Evolutionary conservation across 2,329 filamentous ascomycete genomes (phyloP).

Genomic region (Fusarium clavum): DNA sequence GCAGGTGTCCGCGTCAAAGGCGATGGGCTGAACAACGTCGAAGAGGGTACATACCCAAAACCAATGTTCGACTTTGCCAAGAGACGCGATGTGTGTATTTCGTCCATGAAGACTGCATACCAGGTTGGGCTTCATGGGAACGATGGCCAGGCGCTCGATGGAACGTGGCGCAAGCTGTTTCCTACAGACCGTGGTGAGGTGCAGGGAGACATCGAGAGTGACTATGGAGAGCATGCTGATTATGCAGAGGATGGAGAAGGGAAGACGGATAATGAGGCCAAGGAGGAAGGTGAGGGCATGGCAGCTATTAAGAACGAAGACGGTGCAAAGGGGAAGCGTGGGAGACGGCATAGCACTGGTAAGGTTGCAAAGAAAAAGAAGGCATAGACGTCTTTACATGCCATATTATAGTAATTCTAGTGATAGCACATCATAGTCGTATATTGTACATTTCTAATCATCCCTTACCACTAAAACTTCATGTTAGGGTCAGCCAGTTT

Average conservation of each 20-base stretch:
- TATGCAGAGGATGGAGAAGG: conserved; percentile 42
- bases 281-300: conserved; percentile 27
- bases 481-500: conserved; percentile 45
- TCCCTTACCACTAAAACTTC: conserved; percentile 32
- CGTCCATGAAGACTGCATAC: conserved; percentile 78
- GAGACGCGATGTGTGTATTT: conserved; percentile 70
- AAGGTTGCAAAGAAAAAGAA: conserved; percentile 47
- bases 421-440: background rate
- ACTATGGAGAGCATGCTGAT: conserved; percentile 51
- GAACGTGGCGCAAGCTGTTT: conserved; percentile 64
- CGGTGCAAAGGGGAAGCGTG: conserved; percentile 37
- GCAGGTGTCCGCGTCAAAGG: conserved; percentile 73
- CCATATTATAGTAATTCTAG: background rate
- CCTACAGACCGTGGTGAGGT: conserved; percentile 55
- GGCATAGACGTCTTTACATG: background rate
- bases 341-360: conserved; percentile 21
- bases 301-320: conserved; percentile 14
- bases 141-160: conserved; percentile 70
- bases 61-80: conserved; percentile 82
- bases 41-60: conserved; percentile 71
- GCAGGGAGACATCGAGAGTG: conserved; percentile 52
- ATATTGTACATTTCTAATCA: background rate
- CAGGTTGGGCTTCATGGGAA: conserved; percentile 72
- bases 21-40: conserved; percentile 58
- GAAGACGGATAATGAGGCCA: conserved; percentile 40